Evolutionary conservation across 2,329 filamentous ascomycete genomes (phyloP), one percentile per base, ranked within the genome.

Genomic region (Parasarocladium wereldwijsianum): DNA sequence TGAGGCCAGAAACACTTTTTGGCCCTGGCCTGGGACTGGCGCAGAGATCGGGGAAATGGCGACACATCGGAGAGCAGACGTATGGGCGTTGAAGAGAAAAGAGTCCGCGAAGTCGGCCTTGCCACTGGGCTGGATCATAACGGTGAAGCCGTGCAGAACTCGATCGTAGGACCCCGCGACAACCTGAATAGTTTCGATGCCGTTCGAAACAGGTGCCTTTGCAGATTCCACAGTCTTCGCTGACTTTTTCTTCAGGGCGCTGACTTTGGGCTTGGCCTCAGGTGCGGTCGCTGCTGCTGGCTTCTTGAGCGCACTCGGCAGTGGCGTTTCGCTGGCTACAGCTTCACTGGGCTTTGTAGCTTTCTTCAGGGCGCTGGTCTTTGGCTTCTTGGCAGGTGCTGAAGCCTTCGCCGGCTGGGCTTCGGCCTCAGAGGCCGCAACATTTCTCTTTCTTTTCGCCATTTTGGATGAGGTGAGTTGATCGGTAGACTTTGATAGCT

Each of bases 71-170:
- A 98, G 83, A 4, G 90, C 78, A 9, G 86, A 92, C 33, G 74
- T 68, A 57, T 98, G 90, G 10, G 90, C 86, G 47, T 86, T 83
- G 68, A 98, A 94, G 34, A 98, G 70, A 53, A 98, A 98, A 0
- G 82, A 87, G 53, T 96, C 87, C 40, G 82, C 71, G 48, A 94
- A 96, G 30, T 75, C 64, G 32, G 76, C 62, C 11, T 62, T 47
- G 32, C 50, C 40, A 24, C 51, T 18, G 3, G 13, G 13, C 17
- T 23, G 4, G 31, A 93, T 60, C 2, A 72, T 72, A n/a, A 80
- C 85, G 6, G 80, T 83, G 43, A 94, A 66, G 36, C 90, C 90
- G 52, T 98, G 90, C 13, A 98, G 68, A 29, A 92, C 74, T 39
- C 85, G 72, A 49, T 98, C 90, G 57, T 98, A 98, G 31, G 86